Base-by-base conservation (phyloP, 306 rosid genomes). In the Boehmeria nivea region DNA sequence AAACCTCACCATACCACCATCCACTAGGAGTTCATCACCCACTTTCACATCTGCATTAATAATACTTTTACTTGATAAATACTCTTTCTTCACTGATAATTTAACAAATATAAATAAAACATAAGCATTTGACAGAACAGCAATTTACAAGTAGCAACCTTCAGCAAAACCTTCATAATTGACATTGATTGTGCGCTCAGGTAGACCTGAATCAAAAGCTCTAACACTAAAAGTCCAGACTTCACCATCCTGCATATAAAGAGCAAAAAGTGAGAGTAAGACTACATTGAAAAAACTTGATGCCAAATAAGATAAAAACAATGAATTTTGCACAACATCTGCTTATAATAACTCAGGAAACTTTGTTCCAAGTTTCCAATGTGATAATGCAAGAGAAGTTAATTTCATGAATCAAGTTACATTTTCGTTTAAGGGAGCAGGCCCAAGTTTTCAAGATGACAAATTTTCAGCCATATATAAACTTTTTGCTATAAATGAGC, bases 1-100 rank as follows among this genome's bases (percentile, higher is more conserved):
- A 62, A 93, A 93, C 75, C 99, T 87, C 70, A 93, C 99, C 99
- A 87, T 93, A 40, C 99, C 99, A 48, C 99, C 99, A 51, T 93
- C 99, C 65, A 93, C 95, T 54, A 93, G 79, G 54, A 93, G 95
- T 16, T 93, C 99, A 73, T 93, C 99, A 38, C 99, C 99, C 36
- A 88, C 89, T 65, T 76, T 73, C 57, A 93, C 89, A 61, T 93
- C 96, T 93, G 75, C 65, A 76, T 39, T 40, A 2, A 66, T 40
- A 65, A 65, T 26, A 53, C 25, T 6, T 12, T 37, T 46, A 50
- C 26, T 53, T 50, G 8, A 31, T 18, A 28, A 16, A 31, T 28
- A 27, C n/a, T n/a, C 16, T 28, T 26, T 27, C 56, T 26, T 14
- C 56, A 48, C 11, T 48, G 17, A 36, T 26, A 67, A 52, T 16